phyloP scores from a whole-genome alignment of 148 eudicot genomes.

The Tetragonia tetragonoides region DNA sequence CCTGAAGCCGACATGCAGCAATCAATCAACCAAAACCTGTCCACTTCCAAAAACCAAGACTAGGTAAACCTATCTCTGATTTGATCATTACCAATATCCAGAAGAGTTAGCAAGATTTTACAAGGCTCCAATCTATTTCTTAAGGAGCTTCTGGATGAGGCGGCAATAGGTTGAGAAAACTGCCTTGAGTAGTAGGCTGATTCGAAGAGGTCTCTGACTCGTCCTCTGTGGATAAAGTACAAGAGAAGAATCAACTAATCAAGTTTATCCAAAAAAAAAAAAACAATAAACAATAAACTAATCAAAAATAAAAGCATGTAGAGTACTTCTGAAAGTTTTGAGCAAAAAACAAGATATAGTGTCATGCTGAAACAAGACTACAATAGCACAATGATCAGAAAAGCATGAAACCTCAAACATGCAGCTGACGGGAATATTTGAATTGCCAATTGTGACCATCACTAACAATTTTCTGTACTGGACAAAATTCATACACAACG shows the following conservation, averaged over 20 bases:
- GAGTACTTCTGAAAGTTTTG: no score
- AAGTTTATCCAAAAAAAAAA: not conserved
- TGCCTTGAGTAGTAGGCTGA: slow-evolving; percentile 63
- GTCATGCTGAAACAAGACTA: no score
- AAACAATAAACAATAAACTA: not conserved
- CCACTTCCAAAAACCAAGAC: slow-evolving; percentile 28
- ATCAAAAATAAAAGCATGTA: not conserved
- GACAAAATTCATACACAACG: no score
- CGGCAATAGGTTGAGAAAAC: slow-evolving; percentile 77
- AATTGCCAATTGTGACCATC: no score
- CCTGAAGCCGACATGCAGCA: slow-evolving; percentile 19
- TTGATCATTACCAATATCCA: slow-evolving; percentile 12
- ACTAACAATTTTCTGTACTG: no score
- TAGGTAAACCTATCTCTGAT: slow-evolving; percentile 21
- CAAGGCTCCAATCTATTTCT: slow-evolving; percentile 38
- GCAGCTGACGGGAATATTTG: no score
- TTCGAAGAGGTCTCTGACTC: slow-evolving; percentile 46
- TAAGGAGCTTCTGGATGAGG: slow-evolving; percentile 48
- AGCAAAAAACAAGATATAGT: no score
- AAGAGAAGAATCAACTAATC: not conserved
- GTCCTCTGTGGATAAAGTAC: slow-evolving; percentile 43
- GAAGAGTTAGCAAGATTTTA: slow-evolving; percentile 25
- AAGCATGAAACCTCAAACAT: no score
- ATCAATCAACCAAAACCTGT: slow-evolving; percentile 16
- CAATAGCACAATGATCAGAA: no score